These are phyloP conservation scores for Xylaria multiplex DNA, from an alignment of 2,329 filamentous ascomycete genomes.

Conservation along the genomic window DNA sequence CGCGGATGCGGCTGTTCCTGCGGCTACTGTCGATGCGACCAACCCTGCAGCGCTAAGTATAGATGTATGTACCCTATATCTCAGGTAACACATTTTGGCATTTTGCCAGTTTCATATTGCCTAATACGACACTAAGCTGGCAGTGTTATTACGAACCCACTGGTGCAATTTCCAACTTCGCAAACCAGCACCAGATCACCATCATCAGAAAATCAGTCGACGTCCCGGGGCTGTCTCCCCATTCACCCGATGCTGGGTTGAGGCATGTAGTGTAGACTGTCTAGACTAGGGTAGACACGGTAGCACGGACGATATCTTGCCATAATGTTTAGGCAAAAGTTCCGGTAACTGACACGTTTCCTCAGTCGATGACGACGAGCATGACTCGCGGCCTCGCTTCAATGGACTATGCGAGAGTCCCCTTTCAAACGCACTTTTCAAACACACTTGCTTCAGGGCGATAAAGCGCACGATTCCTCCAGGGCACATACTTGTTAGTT, in stretches of 20 bases:
- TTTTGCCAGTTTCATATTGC: slow-evolving; percentile 25
- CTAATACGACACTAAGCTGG: slow-evolving; percentile 5
- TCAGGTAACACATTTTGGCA: slow-evolving; percentile 4
- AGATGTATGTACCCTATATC: neutral
- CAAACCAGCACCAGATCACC: neutral
- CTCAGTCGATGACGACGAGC: slow-evolving; percentile 7
- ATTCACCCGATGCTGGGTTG: slow-evolving; percentile 10
- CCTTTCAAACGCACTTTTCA: neutral
- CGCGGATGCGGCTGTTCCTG: slow-evolving; percentile 43
- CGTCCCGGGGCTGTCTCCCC: neutral
- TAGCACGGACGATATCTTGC: slow-evolving; percentile 16
- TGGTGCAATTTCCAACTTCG: neutral
- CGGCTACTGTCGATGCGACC: slow-evolving; percentile 43
- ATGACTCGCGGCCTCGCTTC: neutral
- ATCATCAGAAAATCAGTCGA: slow-evolving; percentile 12
- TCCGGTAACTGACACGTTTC: slow-evolving; percentile 13
- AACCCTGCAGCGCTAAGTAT: slow-evolving; percentile 26
- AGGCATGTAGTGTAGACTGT: slow-evolving; percentile 2
- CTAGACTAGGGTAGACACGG: neutral
- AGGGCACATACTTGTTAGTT: neutral
- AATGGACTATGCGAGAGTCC: neutral
- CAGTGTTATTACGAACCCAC: neutral
- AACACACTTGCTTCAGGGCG: neutral
- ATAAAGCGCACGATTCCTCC: neutral
- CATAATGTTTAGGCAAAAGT: slow-evolving; percentile 22